Evolutionary conservation across 805 yeast species (phyloP).

Genomic region (Saccharomycopsis amapae): DNA sequence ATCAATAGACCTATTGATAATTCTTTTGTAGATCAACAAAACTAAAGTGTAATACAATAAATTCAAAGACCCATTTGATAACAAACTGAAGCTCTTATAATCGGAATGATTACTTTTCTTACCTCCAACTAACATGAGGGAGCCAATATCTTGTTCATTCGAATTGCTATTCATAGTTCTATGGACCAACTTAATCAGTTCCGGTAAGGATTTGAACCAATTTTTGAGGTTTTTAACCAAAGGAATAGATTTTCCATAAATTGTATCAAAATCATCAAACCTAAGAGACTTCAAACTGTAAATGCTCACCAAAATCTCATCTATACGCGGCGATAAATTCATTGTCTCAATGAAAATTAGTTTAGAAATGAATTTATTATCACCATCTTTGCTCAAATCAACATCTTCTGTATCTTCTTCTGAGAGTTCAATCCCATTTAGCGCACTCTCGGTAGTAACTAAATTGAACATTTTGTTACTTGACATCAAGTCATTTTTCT

Average conservation of each 20-base stretch:
- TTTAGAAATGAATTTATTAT: conserved; percentile 11
- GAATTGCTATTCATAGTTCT: background rate
- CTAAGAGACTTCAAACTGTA: conserved; percentile 25
- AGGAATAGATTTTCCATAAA: conserved; percentile 20
- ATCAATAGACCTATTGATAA: conserved; percentile 24
- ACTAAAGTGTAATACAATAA: conserved; percentile 24
- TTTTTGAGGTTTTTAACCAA: conserved; percentile 22
- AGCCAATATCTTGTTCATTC: background rate
- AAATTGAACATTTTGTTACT: conserved; percentile 22
- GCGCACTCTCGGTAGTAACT: conserved; percentile 19
- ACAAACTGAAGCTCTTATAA: conserved; percentile 10
- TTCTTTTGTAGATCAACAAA: conserved; percentile 25
- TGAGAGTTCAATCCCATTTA: conserved; percentile 10
- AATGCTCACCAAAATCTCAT: conserved; percentile 23
- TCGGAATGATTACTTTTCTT: background rate
- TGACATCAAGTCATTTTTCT: conserved; percentile 14
- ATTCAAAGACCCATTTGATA: conserved; percentile 24
- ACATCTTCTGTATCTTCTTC: conserved; percentile 8
- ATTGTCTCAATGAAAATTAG: conserved; percentile 26
- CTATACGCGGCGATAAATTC: conserved; percentile 25
- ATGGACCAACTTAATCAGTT: conserved; percentile 6
- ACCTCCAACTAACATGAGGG: background rate
- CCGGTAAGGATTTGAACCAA: conserved; percentile 25
- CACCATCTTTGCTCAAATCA: background rate
- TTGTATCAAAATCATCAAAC: conserved; percentile 24